Evolutionary conservation across 2,329 filamentous ascomycete species (phyloP), one percentile per base, ranked within the genome.

Genomic region (Alternaria infectoria): DNA sequence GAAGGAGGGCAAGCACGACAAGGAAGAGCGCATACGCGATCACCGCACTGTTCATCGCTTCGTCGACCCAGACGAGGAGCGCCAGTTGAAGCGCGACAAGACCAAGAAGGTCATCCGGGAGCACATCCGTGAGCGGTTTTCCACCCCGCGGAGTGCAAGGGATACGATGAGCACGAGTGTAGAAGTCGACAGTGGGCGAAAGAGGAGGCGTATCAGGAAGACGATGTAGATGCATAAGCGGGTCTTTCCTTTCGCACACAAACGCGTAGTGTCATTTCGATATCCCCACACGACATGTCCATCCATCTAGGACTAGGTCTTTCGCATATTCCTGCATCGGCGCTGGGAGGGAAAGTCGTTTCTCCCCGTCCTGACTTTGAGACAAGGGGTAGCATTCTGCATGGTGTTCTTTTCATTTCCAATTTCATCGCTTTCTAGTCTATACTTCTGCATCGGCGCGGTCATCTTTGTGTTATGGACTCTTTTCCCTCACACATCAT

Each of bases 41-140:
- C 94, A 97, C 75, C 86, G 95, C n/a, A 90, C 86, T 0, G 87
- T 98, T 4, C 92, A 97, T 79, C 90, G 95, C 0, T 97, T 97
- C 73, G 81, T 97, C 6, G 86, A 89, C 23, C 86, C 90, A 3
- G 90, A 93, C 59, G 92, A 95, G 57, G 77, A 81, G 69, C 74
- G 75, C 55, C 65, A 70, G 15, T 46, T 79, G 13, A 78, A 75
- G 65, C 76, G 75, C 54, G 70, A 71, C 25, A 75, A 71, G 65
- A 64, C 66, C 9, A 73, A 69, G 65, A 74, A 72, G 47, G 49
- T 65, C 25, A 61, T 77, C 23, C 73, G 64, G 54, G 65, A 74
- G 30, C 59, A 57, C 13, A 71, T 77, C 12, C 21, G 65, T 2
- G 67, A 73, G 50, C 59, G 76, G 6, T 77, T 70, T 25, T 76